These are phyloP conservation scores for Lipomyces spencermartinsiae DNA, from an alignment of 805 yeast genomes.

Conservation along the genomic window DNA sequence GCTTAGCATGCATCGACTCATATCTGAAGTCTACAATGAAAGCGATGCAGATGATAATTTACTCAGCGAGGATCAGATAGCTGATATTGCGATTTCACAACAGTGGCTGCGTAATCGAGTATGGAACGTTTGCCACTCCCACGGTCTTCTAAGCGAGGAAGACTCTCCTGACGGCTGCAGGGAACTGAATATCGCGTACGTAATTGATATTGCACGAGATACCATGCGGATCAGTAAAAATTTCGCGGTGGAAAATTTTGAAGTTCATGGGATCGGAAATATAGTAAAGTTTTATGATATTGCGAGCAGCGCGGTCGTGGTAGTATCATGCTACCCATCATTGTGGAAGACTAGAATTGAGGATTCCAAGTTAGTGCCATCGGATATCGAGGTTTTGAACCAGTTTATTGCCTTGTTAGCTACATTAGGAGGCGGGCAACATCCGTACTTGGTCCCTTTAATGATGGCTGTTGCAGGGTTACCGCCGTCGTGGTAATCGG, in stretches of 20 bases:
- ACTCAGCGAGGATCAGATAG: slow-evolving; percentile 16
- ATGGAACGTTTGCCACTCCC: slow-evolving; percentile 23
- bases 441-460: slow-evolving; percentile 21
- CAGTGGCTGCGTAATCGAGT: slow-evolving; percentile 27
- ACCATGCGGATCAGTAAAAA: slow-evolving; percentile 11
- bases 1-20: slow-evolving; percentile 7
- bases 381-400: slow-evolving; percentile 16
- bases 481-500: slow-evolving; percentile 2
- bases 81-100: slow-evolving; percentile 19
- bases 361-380: background rate
- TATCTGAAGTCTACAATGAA: slow-evolving; percentile 10
- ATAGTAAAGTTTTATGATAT: slow-evolving; percentile 27
- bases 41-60: slow-evolving; percentile 7
- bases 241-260: slow-evolving; percentile 16
- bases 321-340: slow-evolving; percentile 1
- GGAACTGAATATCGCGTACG: slow-evolving; percentile 13
- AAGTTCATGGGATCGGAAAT: slow-evolving; percentile 27
- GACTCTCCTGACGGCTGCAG: background rate
- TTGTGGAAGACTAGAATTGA: background rate
- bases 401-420: slow-evolving; percentile 21
- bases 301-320: slow-evolving; percentile 7
- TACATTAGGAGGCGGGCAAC: slow-evolving; percentile 25
- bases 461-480: slow-evolving; percentile 14
- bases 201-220: slow-evolving; percentile 19
- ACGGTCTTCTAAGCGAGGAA: slow-evolving; percentile 9